Evolutionary conservation across 257 asterid species (phyloP).

Genomic region (Lavandula angustifolia): DNA sequence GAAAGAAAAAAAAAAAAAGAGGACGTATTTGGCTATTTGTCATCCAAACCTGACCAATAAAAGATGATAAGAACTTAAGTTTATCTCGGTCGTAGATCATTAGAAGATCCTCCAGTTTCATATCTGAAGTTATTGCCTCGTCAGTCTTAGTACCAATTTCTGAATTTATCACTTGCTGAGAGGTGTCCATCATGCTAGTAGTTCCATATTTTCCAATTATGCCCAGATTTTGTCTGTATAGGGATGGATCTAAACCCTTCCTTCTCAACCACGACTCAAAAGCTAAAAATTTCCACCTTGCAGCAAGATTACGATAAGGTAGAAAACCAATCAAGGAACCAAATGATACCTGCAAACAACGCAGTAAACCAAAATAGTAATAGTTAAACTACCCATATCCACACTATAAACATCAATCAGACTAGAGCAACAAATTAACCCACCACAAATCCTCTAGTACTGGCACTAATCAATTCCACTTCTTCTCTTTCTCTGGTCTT

Average conservation of each 20-base stretch:
- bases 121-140: slow-evolving; percentile 55
- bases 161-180: slow-evolving; percentile 41
- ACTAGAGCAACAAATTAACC: slow-evolving; percentile 36
- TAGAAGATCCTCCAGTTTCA: slow-evolving; percentile 87
- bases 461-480: slow-evolving; percentile 79
- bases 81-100: slow-evolving; percentile 83
- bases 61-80: slow-evolving; percentile 79
- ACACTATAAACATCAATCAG: slow-evolving; percentile 24
- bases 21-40: slow-evolving; percentile 8
- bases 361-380: slow-evolving; percentile 27
- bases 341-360: slow-evolving; percentile 67
- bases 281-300: slow-evolving; percentile 91
- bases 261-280: slow-evolving; percentile 95
- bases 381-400: slow-evolving; percentile 15
- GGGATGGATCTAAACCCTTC: slow-evolving; percentile 80
- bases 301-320: slow-evolving; percentile 89
- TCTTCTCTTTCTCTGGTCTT: slow-evolving; percentile 70
- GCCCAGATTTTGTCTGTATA: slow-evolving; percentile 75
- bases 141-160: slow-evolving; percentile 40
- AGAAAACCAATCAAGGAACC: slow-evolving; percentile 90
- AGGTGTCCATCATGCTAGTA: slow-evolving; percentile 39
- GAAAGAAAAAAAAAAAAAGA: slow-evolving; percentile 21
- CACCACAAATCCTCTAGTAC: slow-evolving; percentile 89
- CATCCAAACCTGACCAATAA: slow-evolving; percentile 87
- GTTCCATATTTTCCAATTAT: slow-evolving; percentile 69